A percentile compares a stretch with the other conserved stretches of the same genome.
These are phyloP conservation scores for Arthrobotrys sinensis DNA, from an alignment of 2,329 filamentous ascomycete genomes.

Conservation along the genomic window DNA sequence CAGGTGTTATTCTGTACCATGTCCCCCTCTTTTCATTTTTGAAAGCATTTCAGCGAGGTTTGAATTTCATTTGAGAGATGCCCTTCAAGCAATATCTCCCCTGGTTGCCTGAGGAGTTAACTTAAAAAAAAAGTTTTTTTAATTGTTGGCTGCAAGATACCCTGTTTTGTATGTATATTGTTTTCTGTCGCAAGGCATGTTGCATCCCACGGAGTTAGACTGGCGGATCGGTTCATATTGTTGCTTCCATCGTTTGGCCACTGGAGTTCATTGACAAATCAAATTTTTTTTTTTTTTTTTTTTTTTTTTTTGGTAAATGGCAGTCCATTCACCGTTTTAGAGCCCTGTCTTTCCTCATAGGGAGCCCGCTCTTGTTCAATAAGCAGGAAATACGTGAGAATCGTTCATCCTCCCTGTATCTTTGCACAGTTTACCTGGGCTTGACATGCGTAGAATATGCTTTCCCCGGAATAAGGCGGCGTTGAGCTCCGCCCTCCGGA, in stretches of 20 bases:
- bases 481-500: too few relatives aligned
- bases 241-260: background rate
- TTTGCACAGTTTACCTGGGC: too few relatives aligned
- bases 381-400: too few relatives aligned
- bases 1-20: background rate
- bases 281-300: too few relatives aligned
- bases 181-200: slow-evolving; percentile 4
- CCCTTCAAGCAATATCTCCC: background rate
- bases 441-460: too few relatives aligned
- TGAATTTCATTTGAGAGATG: background rate
- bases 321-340: background rate
- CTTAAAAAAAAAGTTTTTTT: slow-evolving; percentile 15
- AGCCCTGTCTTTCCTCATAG: background rate
- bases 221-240: background rate
- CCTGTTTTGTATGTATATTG: slow-evolving; percentile 30
- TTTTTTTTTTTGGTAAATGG: background rate
- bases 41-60: slow-evolving; percentile 37
- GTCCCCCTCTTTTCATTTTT: slow-evolving; percentile 1
- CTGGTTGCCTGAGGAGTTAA: slow-evolving; percentile 27
- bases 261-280: background rate
- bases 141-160: slow-evolving; percentile 48
- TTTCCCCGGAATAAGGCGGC: too few relatives aligned
- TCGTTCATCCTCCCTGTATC: too few relatives aligned
- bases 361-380: too few relatives aligned
- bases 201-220: slow-evolving; percentile 23